Evolutionary conservation across 257 asterid genomes (phyloP).

Genomic region (Capsicum chinense): DNA sequence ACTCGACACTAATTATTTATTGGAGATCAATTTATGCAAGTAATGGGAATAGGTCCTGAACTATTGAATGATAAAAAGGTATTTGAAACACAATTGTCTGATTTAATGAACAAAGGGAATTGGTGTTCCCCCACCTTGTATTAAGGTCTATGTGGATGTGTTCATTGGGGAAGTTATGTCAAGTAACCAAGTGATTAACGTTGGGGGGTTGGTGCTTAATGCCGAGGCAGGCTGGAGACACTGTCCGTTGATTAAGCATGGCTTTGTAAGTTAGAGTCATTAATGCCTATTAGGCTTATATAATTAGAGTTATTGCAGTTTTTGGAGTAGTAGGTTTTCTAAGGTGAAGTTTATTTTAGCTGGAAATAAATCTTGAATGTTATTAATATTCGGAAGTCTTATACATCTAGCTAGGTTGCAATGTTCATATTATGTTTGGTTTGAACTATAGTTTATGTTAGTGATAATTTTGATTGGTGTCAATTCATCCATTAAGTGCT

Average conservation of each 20-base stretch:
- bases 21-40: not conserved
- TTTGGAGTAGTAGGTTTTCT: slow-evolving; percentile 12
- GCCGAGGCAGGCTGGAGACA: too few relatives aligned
- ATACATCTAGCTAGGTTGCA: not conserved
- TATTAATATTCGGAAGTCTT: not conserved
- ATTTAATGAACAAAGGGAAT: too few relatives aligned
- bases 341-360: not conserved
- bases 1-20: not conserved
- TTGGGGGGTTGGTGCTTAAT: too few relatives aligned
- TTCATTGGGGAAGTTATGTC: not conserved
- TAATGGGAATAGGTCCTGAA: not conserved
- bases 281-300: not conserved
- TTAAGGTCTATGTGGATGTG: slow-evolving; percentile 7
- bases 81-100: too few relatives aligned
- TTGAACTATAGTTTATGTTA: not conserved
- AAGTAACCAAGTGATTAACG: slow-evolving; percentile 20
- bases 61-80: too few relatives aligned
- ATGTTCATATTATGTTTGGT: not conserved
- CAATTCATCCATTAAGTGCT: not conserved
- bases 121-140: too few relatives aligned
- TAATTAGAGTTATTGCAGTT: not conserved
- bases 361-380: not conserved
- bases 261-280: slow-evolving; percentile 1
- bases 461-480: not conserved
- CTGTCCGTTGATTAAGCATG: slow-evolving; percentile 1